Conservation (phyloP, 108 stramenopile genomes). For the Cyclostephanos tholiformis region DNA sequence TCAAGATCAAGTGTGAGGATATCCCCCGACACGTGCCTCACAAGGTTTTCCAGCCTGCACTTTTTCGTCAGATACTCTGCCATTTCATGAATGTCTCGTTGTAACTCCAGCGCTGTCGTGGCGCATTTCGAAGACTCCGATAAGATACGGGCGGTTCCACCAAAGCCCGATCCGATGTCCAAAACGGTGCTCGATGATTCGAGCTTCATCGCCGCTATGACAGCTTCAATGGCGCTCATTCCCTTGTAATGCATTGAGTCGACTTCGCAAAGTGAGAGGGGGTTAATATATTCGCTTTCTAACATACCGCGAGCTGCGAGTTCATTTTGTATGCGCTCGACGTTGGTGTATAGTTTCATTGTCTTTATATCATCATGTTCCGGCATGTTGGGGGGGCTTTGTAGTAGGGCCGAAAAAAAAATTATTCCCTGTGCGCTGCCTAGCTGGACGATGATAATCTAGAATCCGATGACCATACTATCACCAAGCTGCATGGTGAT, state of each 20-base stretch:
- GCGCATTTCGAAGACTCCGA: conserved; percentile 32
- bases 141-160: conserved; percentile 45
- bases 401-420: no score
- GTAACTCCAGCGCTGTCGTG: conserved; percentile 45
- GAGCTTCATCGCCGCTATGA: conserved; percentile 29
- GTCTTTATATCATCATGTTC: conserved; percentile 39
- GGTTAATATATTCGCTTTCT: conserved; percentile 25
- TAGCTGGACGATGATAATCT: no score
- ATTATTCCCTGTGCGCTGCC: no score
- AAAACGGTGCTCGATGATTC: conserved; percentile 30
- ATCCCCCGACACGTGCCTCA: conserved; percentile 44
- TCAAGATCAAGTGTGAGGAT: conserved; percentile 28
- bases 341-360: conserved; percentile 52
- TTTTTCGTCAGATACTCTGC: conserved; percentile 32
- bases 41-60: conserved; percentile 31
- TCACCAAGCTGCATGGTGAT: no score
- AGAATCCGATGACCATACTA: no score
- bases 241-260: conserved; percentile 55
- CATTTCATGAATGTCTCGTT: conserved; percentile 46
- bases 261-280: conserved; percentile 38
- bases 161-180: conserved; percentile 53
- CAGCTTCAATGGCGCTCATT: conserved; percentile 40
- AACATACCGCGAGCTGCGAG: conserved; percentile 28
- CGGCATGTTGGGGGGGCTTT: no score
- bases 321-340: conserved; percentile 50